phyloP scores from a whole-genome alignment of 2,329 filamentous ascomycete genomes.

The Ramularia endophylla region DNA sequence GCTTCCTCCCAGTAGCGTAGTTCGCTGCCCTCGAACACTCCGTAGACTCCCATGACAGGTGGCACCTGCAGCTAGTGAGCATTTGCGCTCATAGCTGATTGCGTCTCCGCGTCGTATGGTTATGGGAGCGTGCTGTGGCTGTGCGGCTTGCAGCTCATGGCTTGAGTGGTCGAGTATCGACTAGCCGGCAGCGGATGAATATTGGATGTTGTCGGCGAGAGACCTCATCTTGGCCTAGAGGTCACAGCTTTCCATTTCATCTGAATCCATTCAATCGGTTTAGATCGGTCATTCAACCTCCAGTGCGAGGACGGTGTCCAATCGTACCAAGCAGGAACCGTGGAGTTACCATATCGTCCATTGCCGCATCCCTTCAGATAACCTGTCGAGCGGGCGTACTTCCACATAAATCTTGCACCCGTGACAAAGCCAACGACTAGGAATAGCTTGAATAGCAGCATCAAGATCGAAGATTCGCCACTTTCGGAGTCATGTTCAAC shows the following conservation, averaged over 20 bases:
- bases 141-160: too few relatives aligned
- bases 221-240: slow-evolving; percentile 1
- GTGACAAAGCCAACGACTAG: slow-evolving; percentile 15
- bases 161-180: too few relatives aligned
- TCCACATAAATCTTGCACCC: slow-evolving; percentile 12
- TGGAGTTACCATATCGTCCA: slow-evolving; percentile 1
- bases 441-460: slow-evolving; percentile 17
- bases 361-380: slow-evolving; percentile 8
- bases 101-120: too few relatives aligned
- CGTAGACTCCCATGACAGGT: too few relatives aligned
- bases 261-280: slow-evolving; percentile 13
- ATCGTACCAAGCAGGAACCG: neutral
- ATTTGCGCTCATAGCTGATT: too few relatives aligned
- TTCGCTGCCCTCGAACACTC: too few relatives aligned
- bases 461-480: slow-evolving; percentile 11
- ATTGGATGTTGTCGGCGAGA: too few relatives aligned
- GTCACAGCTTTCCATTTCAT: slow-evolving; percentile 10
- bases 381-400: slow-evolving; percentile 10
- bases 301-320: neutral
- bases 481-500: slow-evolving; percentile 2
- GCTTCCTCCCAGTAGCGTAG: too few relatives aligned
- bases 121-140: too few relatives aligned
- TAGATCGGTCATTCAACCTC: slow-evolving; percentile 3
- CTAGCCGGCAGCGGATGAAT: too few relatives aligned
- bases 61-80: too few relatives aligned